Conservation (phyloP, 768 basidiomycete species). For the Lactarius sanguifluus region DNA sequence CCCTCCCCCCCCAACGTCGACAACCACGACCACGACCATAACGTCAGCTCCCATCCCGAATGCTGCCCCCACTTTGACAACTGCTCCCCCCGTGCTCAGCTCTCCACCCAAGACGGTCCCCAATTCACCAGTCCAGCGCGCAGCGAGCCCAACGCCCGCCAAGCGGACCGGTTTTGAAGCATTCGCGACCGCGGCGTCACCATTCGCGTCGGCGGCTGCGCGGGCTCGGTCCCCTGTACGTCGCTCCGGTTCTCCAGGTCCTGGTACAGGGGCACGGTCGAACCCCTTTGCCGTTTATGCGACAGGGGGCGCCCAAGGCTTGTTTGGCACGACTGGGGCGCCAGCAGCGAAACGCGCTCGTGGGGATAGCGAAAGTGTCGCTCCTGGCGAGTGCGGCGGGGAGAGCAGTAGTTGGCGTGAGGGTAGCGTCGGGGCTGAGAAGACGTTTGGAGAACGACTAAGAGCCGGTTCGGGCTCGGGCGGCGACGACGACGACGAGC, state of each 20-base stretch:
- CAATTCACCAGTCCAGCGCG: constrained; percentile 24
- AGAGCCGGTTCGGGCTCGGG: constrained; percentile 48
- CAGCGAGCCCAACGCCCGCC: constrained; percentile 37
- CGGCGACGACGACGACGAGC: constrained; percentile 53
- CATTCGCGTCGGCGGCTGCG: constrained; percentile 54
- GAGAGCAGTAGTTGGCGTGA: constrained; percentile 30
- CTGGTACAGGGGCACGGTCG: constrained; percentile 52
- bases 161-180: constrained; percentile 61
- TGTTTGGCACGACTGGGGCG: constrained; percentile 38
- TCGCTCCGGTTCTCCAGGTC: constrained; percentile 41
- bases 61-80: constrained; percentile 12
- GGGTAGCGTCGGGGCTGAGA: constrained; percentile 16
- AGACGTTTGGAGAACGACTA: constrained; percentile 62
- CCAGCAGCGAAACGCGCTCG: constrained; percentile 57
- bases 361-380: constrained; percentile 31
- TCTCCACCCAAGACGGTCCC: constrained; percentile 25
- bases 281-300: constrained; percentile 45
- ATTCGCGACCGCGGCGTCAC: constrained; percentile 50
- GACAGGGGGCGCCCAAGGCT: constrained; percentile 47
- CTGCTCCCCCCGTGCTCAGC: constrained; percentile 16
- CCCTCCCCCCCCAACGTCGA: constrained; percentile 34
- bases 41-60: constrained; percentile 12
- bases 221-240: constrained; percentile 54
- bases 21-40: constrained; percentile 31
- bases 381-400: constrained; percentile 18